phyloP scores from a whole-genome alignment of 106 monocot genomes.

The Amphibolis antarctica region DNA sequence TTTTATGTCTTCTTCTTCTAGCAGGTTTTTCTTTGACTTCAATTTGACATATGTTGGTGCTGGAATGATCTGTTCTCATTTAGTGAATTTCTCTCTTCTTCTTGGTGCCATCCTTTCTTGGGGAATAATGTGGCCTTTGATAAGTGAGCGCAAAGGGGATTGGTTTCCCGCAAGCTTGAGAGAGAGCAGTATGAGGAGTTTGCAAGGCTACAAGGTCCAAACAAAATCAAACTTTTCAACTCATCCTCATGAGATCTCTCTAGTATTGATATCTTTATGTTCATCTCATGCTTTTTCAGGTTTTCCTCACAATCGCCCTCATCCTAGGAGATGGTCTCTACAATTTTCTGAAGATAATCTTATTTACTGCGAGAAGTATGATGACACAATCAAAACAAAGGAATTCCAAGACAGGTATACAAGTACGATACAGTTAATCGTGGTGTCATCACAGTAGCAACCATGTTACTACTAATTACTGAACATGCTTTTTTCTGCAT shows the following conservation, averaged over 20 bases:
- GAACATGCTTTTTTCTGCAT: neutral
- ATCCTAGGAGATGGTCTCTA: conserved; percentile 92
- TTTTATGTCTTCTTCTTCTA: neutral
- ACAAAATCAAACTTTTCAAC: neutral
- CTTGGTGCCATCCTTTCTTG: conserved; percentile 87
- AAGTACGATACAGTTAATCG: neutral
- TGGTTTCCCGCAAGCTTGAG: conserved; percentile 63
- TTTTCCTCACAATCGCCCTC: conserved; percentile 84
- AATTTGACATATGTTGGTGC: conserved; percentile 87
- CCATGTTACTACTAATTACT: neutral
- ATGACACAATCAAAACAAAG: conserved; percentile 25
- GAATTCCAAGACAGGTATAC: conserved; percentile 35
- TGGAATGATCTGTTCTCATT: conserved; percentile 93
- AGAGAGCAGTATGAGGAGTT: conserved; percentile 84
- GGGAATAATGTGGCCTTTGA: conserved; percentile 97
- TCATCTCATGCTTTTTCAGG: conserved; percentile 22
- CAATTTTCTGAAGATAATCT: conserved; percentile 68
- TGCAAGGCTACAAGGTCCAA: conserved; percentile 85
- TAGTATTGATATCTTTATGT: neutral
- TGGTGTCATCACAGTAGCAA: neutral
- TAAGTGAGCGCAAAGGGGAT: conserved; percentile 66
- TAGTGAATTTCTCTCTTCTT: conserved; percentile 87
- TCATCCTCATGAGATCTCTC: neutral
- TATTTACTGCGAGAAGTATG: conserved; percentile 52
- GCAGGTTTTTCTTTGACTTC: conserved; percentile 90